Percentiles rank a stretch among this genome's conserved stretches.
Evolutionary conservation across 106 monocot species (phyloP).

Genomic region (Apostasia shenzhenica): DNA sequence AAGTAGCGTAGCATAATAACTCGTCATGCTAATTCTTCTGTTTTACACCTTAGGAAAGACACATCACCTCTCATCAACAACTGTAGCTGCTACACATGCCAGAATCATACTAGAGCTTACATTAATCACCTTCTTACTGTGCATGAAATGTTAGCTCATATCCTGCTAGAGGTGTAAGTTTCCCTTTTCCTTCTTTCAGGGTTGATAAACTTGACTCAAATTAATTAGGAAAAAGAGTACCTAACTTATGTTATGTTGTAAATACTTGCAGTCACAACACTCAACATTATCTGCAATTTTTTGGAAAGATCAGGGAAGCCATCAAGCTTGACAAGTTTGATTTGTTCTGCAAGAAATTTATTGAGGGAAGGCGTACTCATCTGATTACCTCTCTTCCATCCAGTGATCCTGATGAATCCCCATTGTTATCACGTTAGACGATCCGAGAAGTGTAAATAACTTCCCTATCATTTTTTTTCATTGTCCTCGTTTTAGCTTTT

Average conservation of each 20-base stretch:
- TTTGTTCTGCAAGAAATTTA: constrained; percentile 46
- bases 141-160: constrained; percentile 96
- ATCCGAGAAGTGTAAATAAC: background rate
- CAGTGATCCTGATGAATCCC: constrained; percentile 9
- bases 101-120: constrained; percentile 87
- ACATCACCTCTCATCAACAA: constrained; percentile 46
- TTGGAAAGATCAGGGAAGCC: constrained; percentile 60
- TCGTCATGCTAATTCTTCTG: background rate
- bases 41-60: constrained; percentile 58
- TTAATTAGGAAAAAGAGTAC: no score
- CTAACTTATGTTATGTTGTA: background rate
- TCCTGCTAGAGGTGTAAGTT: constrained; percentile 80
- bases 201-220: no score
- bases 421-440: background rate
- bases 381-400: constrained; percentile 27
- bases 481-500: no score
- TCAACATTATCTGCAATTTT: constrained; percentile 87
- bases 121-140: constrained; percentile 91
- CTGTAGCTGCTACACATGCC: constrained; percentile 45
- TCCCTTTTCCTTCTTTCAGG: background rate
- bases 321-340: constrained; percentile 59
- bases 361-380: constrained; percentile 45
- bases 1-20: background rate
- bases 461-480: no score
- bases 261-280: constrained; percentile 82